These are phyloP conservation scores for Gamsiella multidivaricata DNA, from an alignment of 192 early-diverging fungal species.

Conservation along the genomic window DNA sequence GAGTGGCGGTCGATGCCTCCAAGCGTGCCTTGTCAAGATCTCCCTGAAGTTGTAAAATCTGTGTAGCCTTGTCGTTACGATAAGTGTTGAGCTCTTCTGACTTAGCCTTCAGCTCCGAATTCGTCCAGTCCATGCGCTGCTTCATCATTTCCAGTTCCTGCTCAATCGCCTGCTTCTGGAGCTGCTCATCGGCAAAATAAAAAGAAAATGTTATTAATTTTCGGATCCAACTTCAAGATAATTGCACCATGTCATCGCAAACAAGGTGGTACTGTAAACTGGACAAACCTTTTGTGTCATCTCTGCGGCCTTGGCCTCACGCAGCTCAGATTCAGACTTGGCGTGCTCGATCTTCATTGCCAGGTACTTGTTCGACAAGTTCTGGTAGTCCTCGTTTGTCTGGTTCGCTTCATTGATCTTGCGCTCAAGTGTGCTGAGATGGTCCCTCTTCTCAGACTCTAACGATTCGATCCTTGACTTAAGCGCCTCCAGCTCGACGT, in stretches of 20 bases:
- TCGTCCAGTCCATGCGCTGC: slow-evolving; percentile 72
- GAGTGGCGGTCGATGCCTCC: slow-evolving; percentile 51
- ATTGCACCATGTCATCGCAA: too few species aligned
- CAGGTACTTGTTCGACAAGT: slow-evolving; percentile 27
- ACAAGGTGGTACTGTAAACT: not conserved
- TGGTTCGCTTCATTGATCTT: slow-evolving; percentile 44
- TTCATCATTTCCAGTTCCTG: slow-evolving; percentile 70
- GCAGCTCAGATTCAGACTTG: slow-evolving; percentile 37
- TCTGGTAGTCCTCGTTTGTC: slow-evolving; percentile 36
- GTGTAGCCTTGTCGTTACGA: slow-evolving; percentile 63
- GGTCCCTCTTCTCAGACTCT: slow-evolving; percentile 38
- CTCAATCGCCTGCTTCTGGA: slow-evolving; percentile 55
- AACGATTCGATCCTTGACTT: slow-evolving; percentile 33
- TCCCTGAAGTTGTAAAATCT: slow-evolving; percentile 59
- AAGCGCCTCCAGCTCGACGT: slow-evolving; percentile 19
- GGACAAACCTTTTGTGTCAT: slow-evolving; percentile 32
- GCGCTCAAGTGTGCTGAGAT: slow-evolving; percentile 31
- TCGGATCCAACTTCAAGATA: too few species aligned
- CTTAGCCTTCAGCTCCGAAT: slow-evolving; percentile 72
- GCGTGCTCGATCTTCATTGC: slow-evolving; percentile 38
- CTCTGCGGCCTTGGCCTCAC: slow-evolving; percentile 45
- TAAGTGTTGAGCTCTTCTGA: slow-evolving; percentile 61
- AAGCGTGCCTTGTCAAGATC: slow-evolving; percentile 57
- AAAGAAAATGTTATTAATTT: too few species aligned
- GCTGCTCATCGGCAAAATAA: slow-evolving; percentile 12